Evolutionary conservation across 257 asterid species (phyloP).

Genomic region (Gentiana macrophylla): DNA sequence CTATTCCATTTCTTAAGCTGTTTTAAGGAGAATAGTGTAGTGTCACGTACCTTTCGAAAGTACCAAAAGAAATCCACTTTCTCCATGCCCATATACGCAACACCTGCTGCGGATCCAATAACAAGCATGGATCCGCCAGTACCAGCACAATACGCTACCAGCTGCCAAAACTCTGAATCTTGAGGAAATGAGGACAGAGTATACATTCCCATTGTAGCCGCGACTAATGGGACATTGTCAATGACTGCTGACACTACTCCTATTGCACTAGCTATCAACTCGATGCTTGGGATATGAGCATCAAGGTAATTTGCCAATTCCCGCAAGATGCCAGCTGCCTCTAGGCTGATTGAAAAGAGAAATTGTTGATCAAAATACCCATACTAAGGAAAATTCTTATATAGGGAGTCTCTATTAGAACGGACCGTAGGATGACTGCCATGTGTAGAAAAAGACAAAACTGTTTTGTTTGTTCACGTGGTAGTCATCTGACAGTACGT

Average conservation of each 20-base stretch:
- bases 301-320: constrained; percentile 94
- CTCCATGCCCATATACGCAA: constrained; percentile 98
- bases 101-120: constrained; percentile 97
- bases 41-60: constrained; percentile 48
- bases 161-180: constrained; percentile 97
- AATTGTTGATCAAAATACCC: too few species aligned
- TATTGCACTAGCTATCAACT: constrained; percentile 78
- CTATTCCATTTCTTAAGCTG: too few species aligned
- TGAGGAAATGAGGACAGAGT: constrained; percentile 66
- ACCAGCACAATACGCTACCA: constrained; percentile 89
- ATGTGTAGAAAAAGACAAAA: too few species aligned
- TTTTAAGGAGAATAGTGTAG: background rate
- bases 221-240: constrained; percentile 94
- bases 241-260: constrained; percentile 91
- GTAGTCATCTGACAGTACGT: too few species aligned
- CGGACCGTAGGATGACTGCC: too few species aligned
- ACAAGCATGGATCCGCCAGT: constrained; percentile 96
- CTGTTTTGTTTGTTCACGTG: too few species aligned
- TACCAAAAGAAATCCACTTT: constrained; percentile 96
- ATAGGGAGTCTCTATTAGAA: too few species aligned
- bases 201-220: constrained; percentile 99
- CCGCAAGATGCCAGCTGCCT: constrained; percentile 86
- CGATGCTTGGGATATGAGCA: constrained; percentile 50
- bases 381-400: too few species aligned
- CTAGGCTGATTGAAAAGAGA: constrained; percentile 39